A percentile compares a stretch with the other conserved stretches of the same genome.
Evolutionary conservation across 192 early-diverging fungal genomes (phyloP).

Genomic region (Podila verticillata): DNA sequence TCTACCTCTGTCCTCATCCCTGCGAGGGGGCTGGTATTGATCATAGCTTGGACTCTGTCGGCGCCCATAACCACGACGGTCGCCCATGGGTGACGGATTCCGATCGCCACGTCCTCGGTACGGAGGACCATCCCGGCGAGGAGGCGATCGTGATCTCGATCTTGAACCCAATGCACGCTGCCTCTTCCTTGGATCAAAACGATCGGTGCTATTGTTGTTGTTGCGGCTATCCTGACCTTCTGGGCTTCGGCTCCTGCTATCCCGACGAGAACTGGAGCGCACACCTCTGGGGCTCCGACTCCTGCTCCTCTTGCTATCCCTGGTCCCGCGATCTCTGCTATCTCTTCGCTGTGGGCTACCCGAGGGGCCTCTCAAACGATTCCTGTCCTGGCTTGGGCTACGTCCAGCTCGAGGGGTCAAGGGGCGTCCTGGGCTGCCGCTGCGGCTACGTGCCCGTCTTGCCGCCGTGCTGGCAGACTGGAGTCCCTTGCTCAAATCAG

Average conservation of each 20-base stretch:
- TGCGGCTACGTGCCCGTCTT: background rate
- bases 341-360: background rate
- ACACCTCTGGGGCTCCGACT: background rate
- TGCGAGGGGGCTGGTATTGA: background rate
- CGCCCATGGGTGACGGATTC: background rate
- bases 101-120: background rate
- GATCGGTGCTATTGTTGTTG: background rate
- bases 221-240: background rate
- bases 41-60: constrained; percentile 2
- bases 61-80: background rate
- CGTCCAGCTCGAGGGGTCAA: background rate
- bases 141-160: constrained; percentile 1
- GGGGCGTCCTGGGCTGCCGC: background rate
- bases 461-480: background rate
- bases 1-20: background rate
- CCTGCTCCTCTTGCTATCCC: background rate
- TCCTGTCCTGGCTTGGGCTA: background rate
- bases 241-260: background rate
- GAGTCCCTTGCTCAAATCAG: background rate
- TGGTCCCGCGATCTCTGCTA: background rate
- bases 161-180: background rate
- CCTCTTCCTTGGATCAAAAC: background rate
- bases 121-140: background rate
- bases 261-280: background rate
- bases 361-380: background rate